Evolutionary conservation across 371 early-diverging fungal genomes (phyloP).

Genomic region (Capillidium rhysosporum): DNA sequence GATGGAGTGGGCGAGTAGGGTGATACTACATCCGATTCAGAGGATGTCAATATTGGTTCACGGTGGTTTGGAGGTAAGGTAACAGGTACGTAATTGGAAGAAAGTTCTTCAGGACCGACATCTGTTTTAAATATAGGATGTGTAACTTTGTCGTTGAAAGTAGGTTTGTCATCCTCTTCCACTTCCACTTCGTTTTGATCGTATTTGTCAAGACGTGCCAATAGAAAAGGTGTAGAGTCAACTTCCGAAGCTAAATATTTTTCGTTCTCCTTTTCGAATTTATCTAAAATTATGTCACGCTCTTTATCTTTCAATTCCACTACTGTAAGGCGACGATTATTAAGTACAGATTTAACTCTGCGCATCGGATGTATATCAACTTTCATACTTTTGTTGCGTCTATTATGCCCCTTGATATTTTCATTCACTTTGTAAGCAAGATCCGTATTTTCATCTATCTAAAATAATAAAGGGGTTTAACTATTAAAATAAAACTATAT

Average conservation of each 20-base stretch:
- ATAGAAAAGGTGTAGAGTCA: neutral
- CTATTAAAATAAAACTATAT: too few relatives aligned
- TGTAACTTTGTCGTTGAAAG: neutral
- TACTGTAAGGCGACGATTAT: neutral
- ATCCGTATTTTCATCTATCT: too few relatives aligned
- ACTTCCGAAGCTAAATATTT: neutral
- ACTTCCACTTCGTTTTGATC: neutral
- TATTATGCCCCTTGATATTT: too few relatives aligned
- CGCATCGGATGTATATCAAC: too few relatives aligned
- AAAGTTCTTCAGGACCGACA: neutral
- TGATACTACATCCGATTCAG: neutral
- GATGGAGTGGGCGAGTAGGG: neutral
- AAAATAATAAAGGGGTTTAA: too few relatives aligned
- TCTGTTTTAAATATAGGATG: neutral
- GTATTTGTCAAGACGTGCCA: neutral
- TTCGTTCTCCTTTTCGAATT: neutral
- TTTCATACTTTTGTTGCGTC: too few relatives aligned
- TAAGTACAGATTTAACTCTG: too few relatives aligned
- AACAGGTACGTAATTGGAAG: neutral
- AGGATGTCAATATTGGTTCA: neutral
- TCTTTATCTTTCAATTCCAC: neutral
- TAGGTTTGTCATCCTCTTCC: neutral
- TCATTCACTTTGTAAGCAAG: too few relatives aligned
- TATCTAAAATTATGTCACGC: neutral
- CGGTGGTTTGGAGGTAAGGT: neutral